phyloP scores from a whole-genome alignment of 202 grass and related monocot genomes.

The Carex arenaria region DNA sequence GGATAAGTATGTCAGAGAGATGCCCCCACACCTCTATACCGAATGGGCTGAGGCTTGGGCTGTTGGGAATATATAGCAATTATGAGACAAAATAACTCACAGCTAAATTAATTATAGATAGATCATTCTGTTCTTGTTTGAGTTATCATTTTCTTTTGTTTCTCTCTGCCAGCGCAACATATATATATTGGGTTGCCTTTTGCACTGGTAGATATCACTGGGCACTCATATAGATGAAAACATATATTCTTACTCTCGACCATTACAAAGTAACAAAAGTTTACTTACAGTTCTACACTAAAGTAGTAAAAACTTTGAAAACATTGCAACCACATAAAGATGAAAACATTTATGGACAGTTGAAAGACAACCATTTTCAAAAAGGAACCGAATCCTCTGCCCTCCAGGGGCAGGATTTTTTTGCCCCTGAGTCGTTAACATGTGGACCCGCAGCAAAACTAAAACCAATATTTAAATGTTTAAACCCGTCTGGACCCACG shows the following conservation, averaged over 20 bases:
- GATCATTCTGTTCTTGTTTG: background rate
- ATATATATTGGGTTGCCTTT: background rate
- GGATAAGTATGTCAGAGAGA: conserved; percentile 82
- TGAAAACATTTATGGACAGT: no score
- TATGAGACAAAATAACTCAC: conserved; percentile 35
- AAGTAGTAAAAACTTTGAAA: conserved; percentile 23
- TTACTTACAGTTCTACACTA: conserved; percentile 66
- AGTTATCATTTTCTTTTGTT: background rate
- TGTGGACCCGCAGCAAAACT: no score
- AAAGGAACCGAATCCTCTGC: no score
- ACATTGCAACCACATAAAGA: no score
- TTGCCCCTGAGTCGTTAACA: no score
- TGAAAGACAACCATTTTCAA: no score
- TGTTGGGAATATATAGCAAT: conserved; percentile 72
- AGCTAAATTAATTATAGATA: background rate
- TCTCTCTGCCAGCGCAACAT: background rate
- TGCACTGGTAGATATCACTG: background rate
- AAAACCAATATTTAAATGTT: no score
- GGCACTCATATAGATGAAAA: background rate
- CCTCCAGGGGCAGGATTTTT: no score
- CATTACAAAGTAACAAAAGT: background rate
- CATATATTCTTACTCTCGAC: background rate
- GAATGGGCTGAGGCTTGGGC: conserved; percentile 90
- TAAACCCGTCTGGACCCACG: no score
- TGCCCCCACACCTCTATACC: conserved; percentile 81